Conservation (phyloP, 1,284 basidiomycete genomes). For the Porodaedalea pini region DNA sequence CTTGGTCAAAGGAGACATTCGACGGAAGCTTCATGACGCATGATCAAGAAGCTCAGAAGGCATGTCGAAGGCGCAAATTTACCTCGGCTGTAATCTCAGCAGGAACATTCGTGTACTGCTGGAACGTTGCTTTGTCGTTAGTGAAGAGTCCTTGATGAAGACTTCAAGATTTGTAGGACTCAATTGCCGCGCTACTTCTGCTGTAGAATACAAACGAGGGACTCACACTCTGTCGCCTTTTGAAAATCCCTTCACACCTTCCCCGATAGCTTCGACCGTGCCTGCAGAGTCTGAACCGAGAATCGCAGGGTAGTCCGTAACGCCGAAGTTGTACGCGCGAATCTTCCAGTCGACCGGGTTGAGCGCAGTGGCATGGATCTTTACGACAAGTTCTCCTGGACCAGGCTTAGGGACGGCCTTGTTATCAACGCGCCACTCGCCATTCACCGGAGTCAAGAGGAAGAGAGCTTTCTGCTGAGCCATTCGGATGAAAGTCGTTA, state of each 20-base stretch:
- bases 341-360: slow-evolving; percentile 50
- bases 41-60: no score
- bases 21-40: slow-evolving; percentile 27
- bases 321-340: slow-evolving; percentile 20
- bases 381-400: slow-evolving; percentile 42
- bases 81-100: slow-evolving; percentile 28
- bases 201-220: neutral
- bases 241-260: slow-evolving; percentile 32
- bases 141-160: slow-evolving; percentile 26
- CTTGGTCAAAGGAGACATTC: slow-evolving; percentile 33
- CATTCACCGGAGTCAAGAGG: no score
- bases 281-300: slow-evolving; percentile 47
- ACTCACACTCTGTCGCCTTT: slow-evolving; percentile 42
- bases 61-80: no score
- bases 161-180: neutral
- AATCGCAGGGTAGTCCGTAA: slow-evolving; percentile 32
- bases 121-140: slow-evolving; percentile 25
- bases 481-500: no score
- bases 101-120: slow-evolving; percentile 27
- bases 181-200: neutral
- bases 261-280: slow-evolving; percentile 39
- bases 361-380: slow-evolving; percentile 38
- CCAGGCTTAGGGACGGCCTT: slow-evolving; percentile 38
- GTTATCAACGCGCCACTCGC: no score
- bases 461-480: no score